These are phyloP conservation scores for Penicillium manginii DNA, from an alignment of 495 filamentous ascomycete species.

Conservation along the genomic window DNA sequence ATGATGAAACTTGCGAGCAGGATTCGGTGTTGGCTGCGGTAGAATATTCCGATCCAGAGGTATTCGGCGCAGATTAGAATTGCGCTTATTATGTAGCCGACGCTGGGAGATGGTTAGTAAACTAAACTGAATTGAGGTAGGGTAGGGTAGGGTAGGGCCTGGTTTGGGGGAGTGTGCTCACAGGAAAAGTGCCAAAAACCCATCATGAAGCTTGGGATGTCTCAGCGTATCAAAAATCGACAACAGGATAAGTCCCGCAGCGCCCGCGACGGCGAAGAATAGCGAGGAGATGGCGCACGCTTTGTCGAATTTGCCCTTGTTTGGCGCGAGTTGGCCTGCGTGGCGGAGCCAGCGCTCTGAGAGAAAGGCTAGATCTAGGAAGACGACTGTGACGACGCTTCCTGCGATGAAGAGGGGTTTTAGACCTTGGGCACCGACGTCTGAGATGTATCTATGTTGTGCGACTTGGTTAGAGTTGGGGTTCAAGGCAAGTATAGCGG, in stretches of 20 bases:
- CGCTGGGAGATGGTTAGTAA: slow-evolving; percentile 23
- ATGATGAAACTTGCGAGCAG: slow-evolving; percentile 78
- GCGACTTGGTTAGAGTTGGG: neutral
- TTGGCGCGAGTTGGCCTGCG: slow-evolving; percentile 69
- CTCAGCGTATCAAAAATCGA: slow-evolving; percentile 79
- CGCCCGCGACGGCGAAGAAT: slow-evolving; percentile 74
- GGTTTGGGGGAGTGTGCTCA: no score
- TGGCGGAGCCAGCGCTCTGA: slow-evolving; percentile 85
- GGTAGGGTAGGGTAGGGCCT: no score
- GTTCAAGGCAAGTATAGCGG: no score
- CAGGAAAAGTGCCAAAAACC: slow-evolving; percentile 85
- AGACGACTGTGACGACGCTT: slow-evolving; percentile 75
- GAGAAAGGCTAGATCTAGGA: slow-evolving; percentile 80
- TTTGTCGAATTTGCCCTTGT: slow-evolving; percentile 70
- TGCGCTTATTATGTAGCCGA: slow-evolving; percentile 71
- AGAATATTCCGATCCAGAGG: slow-evolving; percentile 76
- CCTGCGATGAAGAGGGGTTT: slow-evolving; percentile 90
- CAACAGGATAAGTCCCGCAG: slow-evolving; percentile 76
- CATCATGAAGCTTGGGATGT: slow-evolving; percentile 68
- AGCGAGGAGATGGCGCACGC: slow-evolving; percentile 69
- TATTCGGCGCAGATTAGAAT: slow-evolving; percentile 89
- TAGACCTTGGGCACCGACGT: slow-evolving; percentile 73
- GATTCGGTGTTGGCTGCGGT: slow-evolving; percentile 67
- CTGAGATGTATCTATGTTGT: slow-evolving; percentile 67
- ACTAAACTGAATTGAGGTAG: no score